These are phyloP conservation scores for Stereum hirsutum DNA, from an alignment of 1,284 basidiomycete genomes.

Conservation along the genomic window DNA sequence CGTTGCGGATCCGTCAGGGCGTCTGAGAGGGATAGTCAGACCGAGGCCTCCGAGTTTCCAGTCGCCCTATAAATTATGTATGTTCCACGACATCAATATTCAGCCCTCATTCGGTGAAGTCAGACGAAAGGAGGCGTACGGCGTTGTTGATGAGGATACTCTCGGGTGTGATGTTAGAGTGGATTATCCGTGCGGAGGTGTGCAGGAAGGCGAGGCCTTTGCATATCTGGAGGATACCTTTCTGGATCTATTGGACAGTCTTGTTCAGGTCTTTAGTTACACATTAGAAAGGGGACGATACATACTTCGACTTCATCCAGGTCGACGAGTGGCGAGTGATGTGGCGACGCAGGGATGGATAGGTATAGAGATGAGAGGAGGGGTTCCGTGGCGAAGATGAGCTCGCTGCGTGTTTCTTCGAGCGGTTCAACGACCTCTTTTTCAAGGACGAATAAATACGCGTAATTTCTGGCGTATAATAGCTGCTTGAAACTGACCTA, in stretches of 20 bases:
- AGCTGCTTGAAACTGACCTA: constrained; percentile 41
- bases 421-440: constrained; percentile 96
- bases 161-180: constrained; percentile 85
- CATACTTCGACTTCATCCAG: constrained; percentile 86
- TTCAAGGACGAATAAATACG: neutral
- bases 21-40: constrained; percentile 72
- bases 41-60: constrained; percentile 96
- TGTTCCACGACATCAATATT: no score
- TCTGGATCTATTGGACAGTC: constrained; percentile 76
- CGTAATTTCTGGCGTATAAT: neutral
- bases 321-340: constrained; percentile 51
- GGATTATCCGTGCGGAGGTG: constrained; percentile 83
- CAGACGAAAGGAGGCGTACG: constrained; percentile 35
- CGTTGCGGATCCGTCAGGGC: constrained; percentile 64
- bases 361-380: constrained; percentile 72
- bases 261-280: constrained; percentile 1
- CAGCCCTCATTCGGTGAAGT: neutral
- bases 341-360: constrained; percentile 57
- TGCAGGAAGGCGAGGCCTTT: constrained; percentile 93
- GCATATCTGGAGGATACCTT: constrained; percentile 90
- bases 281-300: constrained; percentile 8
- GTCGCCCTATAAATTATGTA: constrained; percentile 89
- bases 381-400: constrained; percentile 92
- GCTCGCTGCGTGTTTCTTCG: constrained; percentile 83
- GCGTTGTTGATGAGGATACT: constrained; percentile 82